Percentiles rank a stretch among this genome's conserved stretches.
Conservation (phyloP, 768 basidiomycete species). For the Lactifluus rugatus region DNA sequence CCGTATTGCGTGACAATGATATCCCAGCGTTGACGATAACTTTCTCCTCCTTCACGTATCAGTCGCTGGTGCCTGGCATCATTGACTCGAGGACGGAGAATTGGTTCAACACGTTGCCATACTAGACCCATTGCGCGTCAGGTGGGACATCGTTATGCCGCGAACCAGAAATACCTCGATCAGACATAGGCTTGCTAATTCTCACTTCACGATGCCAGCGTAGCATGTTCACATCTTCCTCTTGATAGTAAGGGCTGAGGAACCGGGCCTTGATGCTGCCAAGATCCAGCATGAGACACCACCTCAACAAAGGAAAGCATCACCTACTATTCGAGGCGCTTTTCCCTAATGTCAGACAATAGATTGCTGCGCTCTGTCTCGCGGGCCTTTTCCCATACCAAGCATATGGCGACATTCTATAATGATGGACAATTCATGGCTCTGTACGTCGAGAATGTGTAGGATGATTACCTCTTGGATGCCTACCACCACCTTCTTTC, state of each 20-base stretch:
- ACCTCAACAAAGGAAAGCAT: no score
- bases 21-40: background rate
- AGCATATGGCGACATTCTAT: slow-evolving; percentile 5
- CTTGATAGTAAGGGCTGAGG: background rate
- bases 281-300: background rate
- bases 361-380: background rate
- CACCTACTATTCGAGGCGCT: slow-evolving; percentile 13
- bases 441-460: background rate
- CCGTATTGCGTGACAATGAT: background rate
- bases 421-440: background rate
- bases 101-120: slow-evolving; percentile 6
- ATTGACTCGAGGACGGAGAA: background rate
- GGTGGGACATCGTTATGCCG: background rate
- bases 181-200: slow-evolving; percentile 10
- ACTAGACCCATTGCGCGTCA: background rate
- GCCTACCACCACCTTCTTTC: background rate
- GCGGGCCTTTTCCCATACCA: slow-evolving; percentile 2
- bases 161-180: background rate
- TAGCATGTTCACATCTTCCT: slow-evolving; percentile 1
- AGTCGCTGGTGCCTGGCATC: background rate
- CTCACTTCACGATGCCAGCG: slow-evolving; percentile 9
- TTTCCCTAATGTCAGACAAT: slow-evolving; percentile 1
- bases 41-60: background rate
- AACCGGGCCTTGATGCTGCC: slow-evolving; percentile 6
- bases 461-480: background rate